Evolutionary conservation across 129 eudicot species (phyloP).

Genomic region (Centella asiatica): DNA sequence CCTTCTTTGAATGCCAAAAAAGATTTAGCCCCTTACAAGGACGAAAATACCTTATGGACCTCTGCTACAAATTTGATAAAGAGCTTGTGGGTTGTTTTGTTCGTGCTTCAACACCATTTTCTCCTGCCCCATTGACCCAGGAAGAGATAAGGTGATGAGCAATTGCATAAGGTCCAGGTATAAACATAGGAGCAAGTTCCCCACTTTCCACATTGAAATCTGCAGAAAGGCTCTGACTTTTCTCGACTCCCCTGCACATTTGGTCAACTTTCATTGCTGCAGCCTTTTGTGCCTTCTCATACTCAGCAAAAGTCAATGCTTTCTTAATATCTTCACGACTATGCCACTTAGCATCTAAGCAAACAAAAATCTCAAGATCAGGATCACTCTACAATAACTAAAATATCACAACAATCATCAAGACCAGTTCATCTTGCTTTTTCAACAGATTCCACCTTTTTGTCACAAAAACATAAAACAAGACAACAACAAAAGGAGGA

Average conservation of each 20-base stretch:
- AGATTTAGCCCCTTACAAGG: neutral
- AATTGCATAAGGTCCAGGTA: constrained; percentile 89
- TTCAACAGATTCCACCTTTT: too few species aligned
- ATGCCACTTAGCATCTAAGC: constrained; percentile 84
- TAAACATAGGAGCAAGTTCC: constrained; percentile 74
- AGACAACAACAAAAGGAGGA: neutral
- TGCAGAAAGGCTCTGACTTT: constrained; percentile 49
- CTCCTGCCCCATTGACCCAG: constrained; percentile 55
- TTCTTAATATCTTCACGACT: constrained; percentile 79
- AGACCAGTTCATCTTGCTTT: too few species aligned
- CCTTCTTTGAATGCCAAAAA: neutral
- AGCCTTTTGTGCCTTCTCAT: constrained; percentile 78
- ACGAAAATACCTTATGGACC: neutral
- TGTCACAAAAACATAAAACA: too few species aligned
- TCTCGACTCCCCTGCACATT: constrained; percentile 77
- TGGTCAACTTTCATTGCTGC: constrained; percentile 75
- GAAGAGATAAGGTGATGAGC: constrained; percentile 85
- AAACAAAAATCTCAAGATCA: neutral
- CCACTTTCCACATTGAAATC: constrained; percentile 88
- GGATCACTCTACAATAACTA: neutral
- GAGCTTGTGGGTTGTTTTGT: constrained; percentile 16
- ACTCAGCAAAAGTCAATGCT: constrained; percentile 72
- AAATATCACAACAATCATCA: neutral
- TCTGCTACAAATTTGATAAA: constrained; percentile 28
- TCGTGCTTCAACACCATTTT: constrained; percentile 30